These are phyloP conservation scores for Neurospora tetraspora DNA, from an alignment of 495 filamentous ascomycete genomes.

Conservation along the genomic window DNA sequence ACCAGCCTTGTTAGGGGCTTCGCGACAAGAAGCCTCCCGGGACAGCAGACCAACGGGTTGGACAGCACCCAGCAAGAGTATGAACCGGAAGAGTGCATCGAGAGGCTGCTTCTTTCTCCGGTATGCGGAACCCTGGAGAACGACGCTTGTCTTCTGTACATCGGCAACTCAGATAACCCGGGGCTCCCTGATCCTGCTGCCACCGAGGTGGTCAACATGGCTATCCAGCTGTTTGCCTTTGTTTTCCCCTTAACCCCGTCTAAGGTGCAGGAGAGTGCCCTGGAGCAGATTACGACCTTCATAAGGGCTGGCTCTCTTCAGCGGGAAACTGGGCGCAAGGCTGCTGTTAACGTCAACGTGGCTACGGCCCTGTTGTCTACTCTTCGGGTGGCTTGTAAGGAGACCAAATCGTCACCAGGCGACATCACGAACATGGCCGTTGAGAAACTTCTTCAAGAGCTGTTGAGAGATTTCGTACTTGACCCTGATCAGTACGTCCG, in stretches of 20 bases:
- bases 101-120: slow-evolving; percentile 60
- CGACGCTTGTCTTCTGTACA: slow-evolving; percentile 77
- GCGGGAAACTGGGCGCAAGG: slow-evolving; percentile 76
- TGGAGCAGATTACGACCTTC: slow-evolving; percentile 86
- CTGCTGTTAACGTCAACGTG: slow-evolving; percentile 85
- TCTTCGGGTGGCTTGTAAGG: slow-evolving; percentile 73
- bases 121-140: slow-evolving; percentile 79
- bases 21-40: slow-evolving; percentile 56
- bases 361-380: slow-evolving; percentile 70
- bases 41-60: slow-evolving; percentile 51
- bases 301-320: slow-evolving; percentile 69
- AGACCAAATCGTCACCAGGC: slow-evolving; percentile 61
- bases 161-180: slow-evolving; percentile 33
- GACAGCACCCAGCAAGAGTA: slow-evolving; percentile 52
- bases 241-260: slow-evolving; percentile 77
- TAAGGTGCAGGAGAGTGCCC: slow-evolving; percentile 88
- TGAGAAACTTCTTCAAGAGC: slow-evolving; percentile 78
- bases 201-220: slow-evolving; percentile 88
- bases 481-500: slow-evolving; percentile 79
- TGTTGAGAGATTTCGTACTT: slow-evolving; percentile 68
- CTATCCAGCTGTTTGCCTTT: slow-evolving; percentile 84
- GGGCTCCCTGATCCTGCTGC: slow-evolving; percentile 68
- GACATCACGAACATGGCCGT: slow-evolving; percentile 65
- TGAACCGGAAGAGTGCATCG: slow-evolving; percentile 58
- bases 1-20: slow-evolving; percentile 76